Evolutionary conservation across 2,329 filamentous ascomycete species (phyloP).

Genomic region (Teratosphaeriaceae sp.): DNA sequence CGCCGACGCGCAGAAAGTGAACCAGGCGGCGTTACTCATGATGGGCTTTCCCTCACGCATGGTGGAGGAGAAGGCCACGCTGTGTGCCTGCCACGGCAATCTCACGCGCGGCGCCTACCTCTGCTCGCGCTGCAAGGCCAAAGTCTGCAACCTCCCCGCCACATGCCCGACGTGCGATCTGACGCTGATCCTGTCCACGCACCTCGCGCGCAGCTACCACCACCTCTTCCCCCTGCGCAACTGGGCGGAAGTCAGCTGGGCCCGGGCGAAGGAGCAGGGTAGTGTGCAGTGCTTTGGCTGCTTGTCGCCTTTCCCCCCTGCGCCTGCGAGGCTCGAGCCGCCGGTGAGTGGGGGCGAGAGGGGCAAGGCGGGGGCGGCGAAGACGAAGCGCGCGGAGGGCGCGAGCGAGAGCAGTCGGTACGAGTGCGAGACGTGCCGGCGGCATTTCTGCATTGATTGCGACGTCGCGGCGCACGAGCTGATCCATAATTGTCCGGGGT

Average conservation of each 20-base stretch:
- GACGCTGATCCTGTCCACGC: slow-evolving; percentile 89
- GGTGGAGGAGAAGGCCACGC: slow-evolving; percentile 63
- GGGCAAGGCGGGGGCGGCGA: slow-evolving; percentile 6
- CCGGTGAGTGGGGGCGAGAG: slow-evolving; percentile 15
- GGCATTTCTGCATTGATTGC: slow-evolving; percentile 97
- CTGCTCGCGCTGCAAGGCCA: slow-evolving; percentile 80
- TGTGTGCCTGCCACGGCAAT: slow-evolving; percentile 87
- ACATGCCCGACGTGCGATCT: slow-evolving; percentile 89
- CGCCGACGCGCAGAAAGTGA: slow-evolving; percentile 27
- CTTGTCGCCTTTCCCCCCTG: slow-evolving; percentile 60
- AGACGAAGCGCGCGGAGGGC: slow-evolving; percentile 30
- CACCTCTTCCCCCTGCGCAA: slow-evolving; percentile 86
- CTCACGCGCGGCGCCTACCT: slow-evolving; percentile 78
- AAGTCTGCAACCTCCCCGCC: slow-evolving; percentile 83
- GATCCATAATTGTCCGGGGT: too few species aligned
- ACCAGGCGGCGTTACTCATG: slow-evolving; percentile 65
- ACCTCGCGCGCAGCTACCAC: slow-evolving; percentile 87
- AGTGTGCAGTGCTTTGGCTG: slow-evolving; percentile 69
- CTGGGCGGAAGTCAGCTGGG: slow-evolving; percentile 87
- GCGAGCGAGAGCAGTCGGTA: slow-evolving; percentile 85
- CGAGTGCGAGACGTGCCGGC: slow-evolving; percentile 75
- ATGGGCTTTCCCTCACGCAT: slow-evolving; percentile 95
- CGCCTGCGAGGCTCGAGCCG: slow-evolving; percentile 26
- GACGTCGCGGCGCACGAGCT: too few species aligned
- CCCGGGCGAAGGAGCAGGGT: slow-evolving; percentile 48